Base-by-base conservation (phyloP, 108 stramenopile genomes). In the Cylindrotheca closterium region DNA sequence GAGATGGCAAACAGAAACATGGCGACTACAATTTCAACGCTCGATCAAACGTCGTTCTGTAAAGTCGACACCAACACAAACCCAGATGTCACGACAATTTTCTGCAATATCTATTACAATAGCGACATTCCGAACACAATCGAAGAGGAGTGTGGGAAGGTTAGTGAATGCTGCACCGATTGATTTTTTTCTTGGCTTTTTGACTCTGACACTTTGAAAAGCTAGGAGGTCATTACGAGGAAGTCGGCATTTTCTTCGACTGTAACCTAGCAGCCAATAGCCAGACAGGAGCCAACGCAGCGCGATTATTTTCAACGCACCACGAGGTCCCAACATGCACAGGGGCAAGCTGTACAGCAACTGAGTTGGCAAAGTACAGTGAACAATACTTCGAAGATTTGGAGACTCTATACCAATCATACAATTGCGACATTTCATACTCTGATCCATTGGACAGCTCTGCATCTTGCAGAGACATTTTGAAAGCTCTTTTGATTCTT, bases 41-140 rank as follows among this genome's bases (percentile, higher is more conserved):
- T 42, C 37, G 37, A 42, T 42, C 37, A 42, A 42, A 42, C 37
- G 37, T 7, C 37, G 15, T 42, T 42, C 37, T 42, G 37, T 42
- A 7, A 42, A 42, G 37, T 42, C 15, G 37, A 42, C 15, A 10
- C 37, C 7, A n/a, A n/a, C n/a, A 42, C 37, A 10, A 42, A 42
- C 15, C 10, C 7, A 42, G 10, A 15, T 15, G 10, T 10, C 7
- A 42, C 37, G 15, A 10, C 7, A 7, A 42, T 42, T 42, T n/a
- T n/a, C n/a, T 42, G 37, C 37, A 42, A 42, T 15, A 42, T 42
- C 37, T 42, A 42, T 42, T 42, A 42, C 37, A 42, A 42, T 42
- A 10, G 10, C 15, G 37, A 42, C 15, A 42, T 42, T 15, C 37
- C 37, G 15, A 42, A 42, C 37, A 15, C 7, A 7, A 42, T 42